Conservation (phyloP, 768 basidiomycete species). For the Collybia mongolica region DNA sequence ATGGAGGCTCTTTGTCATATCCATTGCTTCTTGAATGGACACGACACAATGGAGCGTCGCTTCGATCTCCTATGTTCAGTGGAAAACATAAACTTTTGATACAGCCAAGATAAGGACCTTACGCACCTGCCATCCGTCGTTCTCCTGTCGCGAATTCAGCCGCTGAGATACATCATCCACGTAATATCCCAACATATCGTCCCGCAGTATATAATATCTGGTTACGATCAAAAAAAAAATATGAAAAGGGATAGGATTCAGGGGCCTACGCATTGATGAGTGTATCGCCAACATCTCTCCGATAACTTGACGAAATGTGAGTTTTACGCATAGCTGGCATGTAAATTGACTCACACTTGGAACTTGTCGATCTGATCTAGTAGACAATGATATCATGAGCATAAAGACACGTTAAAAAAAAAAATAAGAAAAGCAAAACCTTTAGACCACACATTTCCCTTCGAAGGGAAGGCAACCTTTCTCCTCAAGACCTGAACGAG, state of each 20-base stretch:
- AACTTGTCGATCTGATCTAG: slow-evolving; percentile 82
- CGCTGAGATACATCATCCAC: slow-evolving; percentile 60
- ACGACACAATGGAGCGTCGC: slow-evolving; percentile 84
- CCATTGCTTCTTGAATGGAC: slow-evolving; percentile 85
- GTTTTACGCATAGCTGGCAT: too few species aligned
- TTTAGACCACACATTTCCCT: slow-evolving; percentile 59
- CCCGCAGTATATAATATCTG: slow-evolving; percentile 84
- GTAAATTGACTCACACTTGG: slow-evolving; percentile 54
- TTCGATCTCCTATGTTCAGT: slow-evolving; percentile 67
- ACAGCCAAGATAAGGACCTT: too few species aligned
- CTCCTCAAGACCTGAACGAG: slow-evolving; percentile 67
- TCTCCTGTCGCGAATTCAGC: slow-evolving; percentile 41
- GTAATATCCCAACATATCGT: slow-evolving; percentile 76
- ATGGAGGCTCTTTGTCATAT: slow-evolving; percentile 48
- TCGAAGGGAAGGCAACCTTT: slow-evolving; percentile 75
- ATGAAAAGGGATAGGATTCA: not conserved
- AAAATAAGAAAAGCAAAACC: slow-evolving; percentile 40
- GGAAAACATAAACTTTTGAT: not conserved
- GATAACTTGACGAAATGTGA: slow-evolving; percentile 50
- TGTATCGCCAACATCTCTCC: slow-evolving; percentile 84
- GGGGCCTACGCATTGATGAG: slow-evolving; percentile 78
- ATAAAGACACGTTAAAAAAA: slow-evolving; percentile 1
- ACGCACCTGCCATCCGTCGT: slow-evolving; percentile 73
- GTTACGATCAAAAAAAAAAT: slow-evolving; percentile 2
- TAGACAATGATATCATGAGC: slow-evolving; percentile 9